These are phyloP conservation scores for Azolla pinnata DNA, from an alignment of 75 land plant species.

Conservation along the genomic window DNA sequence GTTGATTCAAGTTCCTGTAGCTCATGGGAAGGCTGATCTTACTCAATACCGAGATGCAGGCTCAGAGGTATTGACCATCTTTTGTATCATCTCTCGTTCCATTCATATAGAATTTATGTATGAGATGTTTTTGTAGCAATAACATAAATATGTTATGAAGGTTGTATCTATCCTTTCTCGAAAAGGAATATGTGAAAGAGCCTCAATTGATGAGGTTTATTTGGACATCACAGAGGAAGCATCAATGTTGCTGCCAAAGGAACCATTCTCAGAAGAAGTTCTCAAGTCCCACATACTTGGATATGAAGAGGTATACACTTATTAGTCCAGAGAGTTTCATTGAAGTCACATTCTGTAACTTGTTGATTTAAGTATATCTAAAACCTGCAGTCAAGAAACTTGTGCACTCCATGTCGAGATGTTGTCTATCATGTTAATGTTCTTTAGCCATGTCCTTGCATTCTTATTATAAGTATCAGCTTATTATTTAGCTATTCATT, in stretches of 20 bases:
- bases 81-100: too few species aligned
- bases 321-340: conserved; percentile 8
- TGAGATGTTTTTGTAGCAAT: too few species aligned
- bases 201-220: conserved; percentile 98
- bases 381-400: too few species aligned
- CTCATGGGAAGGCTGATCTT: conserved; percentile 87
- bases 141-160: too few species aligned
- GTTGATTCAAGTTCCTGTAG: conserved; percentile 85
- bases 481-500: too few species aligned
- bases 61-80: conserved; percentile 58
- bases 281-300: conserved; percentile 76
- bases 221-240: conserved; percentile 94
- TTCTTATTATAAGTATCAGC: too few species aligned
- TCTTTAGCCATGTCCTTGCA: too few species aligned
- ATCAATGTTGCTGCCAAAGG: conserved; percentile 42
- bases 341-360: too few species aligned
- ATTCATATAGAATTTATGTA: too few species aligned
- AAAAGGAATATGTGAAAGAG: conserved; percentile 82
- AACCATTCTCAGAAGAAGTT: conserved; percentile 51
- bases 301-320: conserved; percentile 29
- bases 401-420: too few species aligned
- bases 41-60: conserved; percentile 78
- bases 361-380: too few species aligned
- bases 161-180: conserved; percentile 69
- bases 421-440: too few species aligned